Base-by-base conservation (phyloP, 345 rosid genomes). In the Pelargonium nanum region DNA sequence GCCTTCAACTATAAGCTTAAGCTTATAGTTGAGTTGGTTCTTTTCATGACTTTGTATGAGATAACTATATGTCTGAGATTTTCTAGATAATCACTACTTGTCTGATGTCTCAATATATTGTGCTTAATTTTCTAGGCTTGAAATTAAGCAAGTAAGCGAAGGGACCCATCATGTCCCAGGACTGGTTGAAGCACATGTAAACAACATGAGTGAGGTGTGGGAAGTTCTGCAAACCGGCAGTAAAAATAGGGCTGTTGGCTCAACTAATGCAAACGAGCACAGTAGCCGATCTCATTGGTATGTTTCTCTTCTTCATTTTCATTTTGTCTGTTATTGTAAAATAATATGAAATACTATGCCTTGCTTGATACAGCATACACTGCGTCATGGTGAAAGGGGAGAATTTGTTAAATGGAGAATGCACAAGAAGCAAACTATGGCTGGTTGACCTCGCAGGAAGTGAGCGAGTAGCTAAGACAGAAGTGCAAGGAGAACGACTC, bases 281-380 rank as follows among this genome's bases (percentile, higher is more conserved):
- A 89, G 96, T 81, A 93, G 99, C 77, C 75, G 99, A 69, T 93
- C 99, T 69, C 99, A 89, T 80, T 93, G 99, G 97, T 93, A 45
- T 15, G 83, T 65, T 5, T 58, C 60, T 44, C 30, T 30, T 44
- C 52, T 45, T 63, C 28, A 53, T 61, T 19, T 53, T 52, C 23
- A 34, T 8, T 40, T 28, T 22, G 32, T 28, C 22, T 8, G 26
- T 55, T 17, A 4, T 20, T 21, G 25, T 54, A 21, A 20, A 54
- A 19, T 48, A 21, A 20, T 16, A 20, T 10, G 23, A 22, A 10
- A 60, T 61, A 54, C 26, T 45, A 40, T 15, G 64, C 44, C 32
- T 56, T 51, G 62, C 60, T 60, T 52, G 55, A 24, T 63, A 44
- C 86, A 93, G 99, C 75, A 71, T 89, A 62, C 91, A 87, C 66